phyloP scores from a whole-genome alignment of 768 basidiomycete genomes.

The Boletus edulis region DNA sequence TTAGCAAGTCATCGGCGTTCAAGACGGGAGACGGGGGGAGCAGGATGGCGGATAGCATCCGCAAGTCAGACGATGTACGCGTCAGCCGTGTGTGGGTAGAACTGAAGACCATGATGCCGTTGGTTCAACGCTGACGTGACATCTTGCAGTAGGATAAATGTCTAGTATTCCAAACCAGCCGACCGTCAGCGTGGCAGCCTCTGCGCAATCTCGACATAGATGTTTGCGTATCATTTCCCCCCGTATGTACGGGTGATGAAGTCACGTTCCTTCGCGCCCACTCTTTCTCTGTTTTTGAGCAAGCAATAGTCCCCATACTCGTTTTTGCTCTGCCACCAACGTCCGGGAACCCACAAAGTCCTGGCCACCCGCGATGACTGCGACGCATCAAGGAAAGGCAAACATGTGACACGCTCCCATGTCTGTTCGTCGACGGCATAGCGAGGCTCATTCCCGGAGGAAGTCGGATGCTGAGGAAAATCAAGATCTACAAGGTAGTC shows the following conservation, averaged over 20 bases:
- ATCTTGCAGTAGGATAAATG: not conserved
- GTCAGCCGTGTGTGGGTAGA: conserved; percentile 28
- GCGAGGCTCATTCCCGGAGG: conserved; percentile 69
- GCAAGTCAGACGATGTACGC: conserved; percentile 42
- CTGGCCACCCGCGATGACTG: conserved; percentile 73
- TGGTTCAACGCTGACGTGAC: not conserved
- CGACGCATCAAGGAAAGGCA: conserved; percentile 78
- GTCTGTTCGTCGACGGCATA: conserved; percentile 60
- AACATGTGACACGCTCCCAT: conserved; percentile 84
- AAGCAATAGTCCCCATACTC: conserved; percentile 91
- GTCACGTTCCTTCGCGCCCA: conserved; percentile 26
- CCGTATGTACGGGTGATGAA: conserved; percentile 8
- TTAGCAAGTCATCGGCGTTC: conserved; percentile 35
- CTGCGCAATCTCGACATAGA: conserved; percentile 4
- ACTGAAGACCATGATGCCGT: conserved; percentile 12
- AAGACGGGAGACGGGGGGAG: conserved; percentile 47
- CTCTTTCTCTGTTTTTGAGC: conserved; percentile 55
- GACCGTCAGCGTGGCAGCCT: conserved; percentile 18
- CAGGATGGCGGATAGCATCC: conserved; percentile 35
- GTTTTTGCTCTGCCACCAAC: conserved; percentile 65
- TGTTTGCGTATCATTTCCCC: conserved; percentile 9
- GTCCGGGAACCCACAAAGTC: conserved; percentile 76
- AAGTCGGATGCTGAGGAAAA: conserved; percentile 66
- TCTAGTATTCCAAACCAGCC: conserved; percentile 20
- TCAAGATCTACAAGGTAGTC: conserved; percentile 91